Percentiles rank a stretch among this genome's conserved stretches.
Conservation (phyloP, 345 rosid genomes). For the Salix purpurea region DNA sequence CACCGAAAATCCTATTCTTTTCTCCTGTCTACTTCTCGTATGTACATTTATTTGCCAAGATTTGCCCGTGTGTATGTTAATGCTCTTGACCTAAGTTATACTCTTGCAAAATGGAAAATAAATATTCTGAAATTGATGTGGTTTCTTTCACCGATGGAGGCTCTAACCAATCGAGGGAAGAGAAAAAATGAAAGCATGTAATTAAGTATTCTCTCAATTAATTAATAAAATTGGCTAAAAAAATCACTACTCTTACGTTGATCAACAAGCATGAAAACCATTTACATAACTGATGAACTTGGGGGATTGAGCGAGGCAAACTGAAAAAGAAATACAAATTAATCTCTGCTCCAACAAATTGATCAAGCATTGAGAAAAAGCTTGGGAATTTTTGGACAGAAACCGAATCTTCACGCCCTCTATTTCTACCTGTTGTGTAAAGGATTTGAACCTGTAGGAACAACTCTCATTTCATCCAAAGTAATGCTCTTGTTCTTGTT, state of each 20-base stretch:
- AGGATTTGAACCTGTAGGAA: conserved; percentile 39
- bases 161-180: background rate
- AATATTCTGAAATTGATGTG: background rate
- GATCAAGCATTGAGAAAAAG: background rate
- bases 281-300: background rate
- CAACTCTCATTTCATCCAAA: conserved; percentile 21
- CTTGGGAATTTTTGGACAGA: background rate
- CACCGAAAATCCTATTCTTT: background rate
- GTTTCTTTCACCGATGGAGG: background rate
- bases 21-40: too few relatives aligned
- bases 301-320: background rate
- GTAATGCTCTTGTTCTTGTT: background rate
- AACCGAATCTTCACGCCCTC: background rate
- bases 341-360: background rate
- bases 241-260: background rate
- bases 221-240: background rate
- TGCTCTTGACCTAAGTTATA: background rate
- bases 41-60: background rate
- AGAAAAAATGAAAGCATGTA: background rate
- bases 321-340: background rate
- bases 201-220: background rate
- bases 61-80: background rate
- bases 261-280: background rate
- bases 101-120: background rate
- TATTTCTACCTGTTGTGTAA: conserved; percentile 26